Evolutionary conservation across 495 filamentous ascomycete genomes (phyloP), one percentile per base, ranked within the genome.

Genomic region (Penicillium diatomitis): DNA sequence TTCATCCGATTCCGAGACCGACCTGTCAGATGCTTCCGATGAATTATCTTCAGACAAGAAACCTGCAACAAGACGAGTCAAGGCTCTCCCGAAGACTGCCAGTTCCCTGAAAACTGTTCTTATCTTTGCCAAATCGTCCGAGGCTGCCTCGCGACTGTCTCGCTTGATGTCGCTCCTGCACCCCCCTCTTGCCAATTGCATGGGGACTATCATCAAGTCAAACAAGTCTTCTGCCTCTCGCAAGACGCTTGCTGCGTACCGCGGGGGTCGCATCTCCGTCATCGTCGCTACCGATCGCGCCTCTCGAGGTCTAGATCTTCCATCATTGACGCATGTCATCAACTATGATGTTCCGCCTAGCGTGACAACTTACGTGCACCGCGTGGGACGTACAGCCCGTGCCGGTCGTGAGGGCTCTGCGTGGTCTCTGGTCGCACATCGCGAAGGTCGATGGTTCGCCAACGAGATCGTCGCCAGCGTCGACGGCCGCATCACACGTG

Each of bases 341-440:
- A 96, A 96, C 64, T 98, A 98, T 71, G 92, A 97, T 61, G 72
- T 97, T 33, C 94, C 92, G 0, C 76, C 79, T 6, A 86, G 80
- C 50, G 68, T 88, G 28, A 85, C 82, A 4, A 84, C 81, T 11
- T 98, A 97, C 55, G 84, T 97, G 8, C 92, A 98, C 66, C 85
- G 92, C 20, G 88, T 96, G 8, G 92, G 92, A 7, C 80, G 92
- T 47, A 96, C 92, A 1, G 91, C 91, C 7, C 72, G 91, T 61
- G 91, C 90, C 0, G 87, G 87, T 3, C 81, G 80, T 38, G 62
- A 68, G 5, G 92, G 92, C 0, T 74, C 78, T 35, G 89, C 91
- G 7, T 95, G 87, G 84, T 91, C 88, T 3, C 65, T 98, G 8
- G 74, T 90, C 30, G 83, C 81, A 34, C 76, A 85, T 51, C 75